Percentiles rank a stretch among this genome's conserved stretches.
phyloP scores from a whole-genome alignment of 768 basidiomycete species.

The Brasilioporus rufonigricans region DNA sequence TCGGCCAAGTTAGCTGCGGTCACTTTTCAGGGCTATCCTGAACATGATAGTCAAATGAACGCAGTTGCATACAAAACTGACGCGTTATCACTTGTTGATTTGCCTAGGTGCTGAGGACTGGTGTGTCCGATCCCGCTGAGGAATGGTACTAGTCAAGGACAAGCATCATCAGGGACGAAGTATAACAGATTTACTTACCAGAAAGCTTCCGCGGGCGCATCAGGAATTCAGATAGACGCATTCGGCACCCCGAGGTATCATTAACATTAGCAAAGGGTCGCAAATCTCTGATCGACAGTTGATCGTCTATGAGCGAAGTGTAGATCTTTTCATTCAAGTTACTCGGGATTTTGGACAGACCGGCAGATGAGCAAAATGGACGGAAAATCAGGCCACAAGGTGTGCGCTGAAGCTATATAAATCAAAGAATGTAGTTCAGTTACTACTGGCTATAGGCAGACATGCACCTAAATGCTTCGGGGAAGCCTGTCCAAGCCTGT shows the following conservation, averaged over 20 bases:
- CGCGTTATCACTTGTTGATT: background rate
- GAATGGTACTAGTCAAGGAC: no score
- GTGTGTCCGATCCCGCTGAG: no score
- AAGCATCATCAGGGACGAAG: background rate
- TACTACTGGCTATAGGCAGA: background rate
- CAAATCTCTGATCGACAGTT: slow-evolving; percentile 16
- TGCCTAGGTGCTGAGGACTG: background rate
- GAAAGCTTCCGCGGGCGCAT: background rate
- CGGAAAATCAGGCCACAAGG: background rate
- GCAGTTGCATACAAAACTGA: background rate
- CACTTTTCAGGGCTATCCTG: background rate
- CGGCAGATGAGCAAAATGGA: background rate
- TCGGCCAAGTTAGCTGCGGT: background rate
- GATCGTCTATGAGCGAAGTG: background rate
- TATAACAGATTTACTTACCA: background rate
- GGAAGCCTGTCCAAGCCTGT: no score
- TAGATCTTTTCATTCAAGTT: slow-evolving; percentile 5
- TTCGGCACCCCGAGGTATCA: background rate
- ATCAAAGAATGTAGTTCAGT: background rate
- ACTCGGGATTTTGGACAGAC: background rate
- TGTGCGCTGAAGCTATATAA: background rate
- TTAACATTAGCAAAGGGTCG: background rate
- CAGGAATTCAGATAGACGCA: background rate
- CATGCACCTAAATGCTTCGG: background rate
- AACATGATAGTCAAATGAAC: background rate